phyloP scores from a whole-genome alignment of 306 rosid species.

The Purshia tridentata region DNA sequence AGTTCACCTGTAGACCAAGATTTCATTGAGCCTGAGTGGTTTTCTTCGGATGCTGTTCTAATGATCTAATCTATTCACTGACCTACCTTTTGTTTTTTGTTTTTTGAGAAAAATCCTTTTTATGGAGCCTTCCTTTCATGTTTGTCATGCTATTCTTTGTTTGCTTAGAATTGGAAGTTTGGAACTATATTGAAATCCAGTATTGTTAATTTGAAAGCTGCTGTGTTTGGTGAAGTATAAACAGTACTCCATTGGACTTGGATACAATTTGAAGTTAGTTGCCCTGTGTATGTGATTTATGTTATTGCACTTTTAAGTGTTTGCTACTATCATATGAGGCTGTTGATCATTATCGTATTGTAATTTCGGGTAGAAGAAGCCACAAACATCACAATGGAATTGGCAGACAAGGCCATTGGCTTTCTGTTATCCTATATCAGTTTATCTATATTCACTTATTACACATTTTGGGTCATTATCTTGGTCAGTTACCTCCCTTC shows the following conservation, averaged over 20 bases:
- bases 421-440: constrained; percentile 66
- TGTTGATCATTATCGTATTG: constrained; percentile 17
- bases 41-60: not conserved
- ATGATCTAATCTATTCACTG: not conserved
- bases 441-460: constrained; percentile 78
- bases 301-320: not conserved
- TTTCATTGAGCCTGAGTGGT: not conserved
- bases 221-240: not conserved
- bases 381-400: constrained; percentile 53
- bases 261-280: not conserved
- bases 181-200: not conserved
- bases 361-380: constrained; percentile 44
- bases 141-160: not conserved
- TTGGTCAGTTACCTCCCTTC: constrained; percentile 53
- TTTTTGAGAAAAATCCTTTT: not conserved
- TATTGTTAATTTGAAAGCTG: not conserved
- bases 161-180: not conserved
- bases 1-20: no score
- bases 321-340: not conserved
- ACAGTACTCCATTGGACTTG: not conserved
- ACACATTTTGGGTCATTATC: constrained; percentile 93
- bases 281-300: constrained; percentile 3
- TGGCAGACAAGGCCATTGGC: constrained; percentile 85
- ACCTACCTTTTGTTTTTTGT: not conserved
- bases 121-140: not conserved